Base-by-base conservation (phyloP, 257 asterid genomes). In the Forsythia suspensa region DNA sequence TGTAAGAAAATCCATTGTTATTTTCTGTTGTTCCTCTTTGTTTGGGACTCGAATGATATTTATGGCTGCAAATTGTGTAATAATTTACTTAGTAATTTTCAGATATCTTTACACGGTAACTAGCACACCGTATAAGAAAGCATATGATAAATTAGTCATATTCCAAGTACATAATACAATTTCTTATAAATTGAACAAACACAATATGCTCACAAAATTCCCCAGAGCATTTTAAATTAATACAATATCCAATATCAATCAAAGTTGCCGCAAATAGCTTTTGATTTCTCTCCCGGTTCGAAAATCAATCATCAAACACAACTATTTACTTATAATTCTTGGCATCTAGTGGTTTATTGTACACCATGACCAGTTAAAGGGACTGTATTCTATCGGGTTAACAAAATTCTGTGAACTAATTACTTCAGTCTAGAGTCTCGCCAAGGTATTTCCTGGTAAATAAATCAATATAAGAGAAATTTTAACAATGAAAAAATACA, bases 371-470 rank as follows among this genome's bases (percentile, higher is more conserved):
- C 40, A 63, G 70, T 63, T 63, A 29, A 39, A 15, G 52, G 38
- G 41, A 24, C 9, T 38, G 37, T 37, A 11, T 51, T 51, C 71
- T 51, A 15, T 52, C 24, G 72, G 29, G 59, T 70, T 52, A 57
- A 52, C 76, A 52, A 59, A 43, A 16, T 40, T 71, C 81, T 21
- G 70, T 63, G 40, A 29, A 57, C 59, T 24, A 40, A 3, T 9
- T 21, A 55, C 76, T 57, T 51, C 72, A 18, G 29, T 77, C 57
- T 70, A 34, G 42, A 74, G 52, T 77, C 70, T 69, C 42, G 16
- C 66, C 72, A 63, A 52, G 46, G 18, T 48, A 75, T 71, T 52
- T 82, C 85, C 69, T 39, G 72, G 42, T 43, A 42, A 55, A 71
- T 42, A 57, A 61, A 20, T 24, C 38, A 63, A 42, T 68, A 44